Conservation (phyloP, 1,139 yeast species). For the Yamadazyma diospyri region DNA sequence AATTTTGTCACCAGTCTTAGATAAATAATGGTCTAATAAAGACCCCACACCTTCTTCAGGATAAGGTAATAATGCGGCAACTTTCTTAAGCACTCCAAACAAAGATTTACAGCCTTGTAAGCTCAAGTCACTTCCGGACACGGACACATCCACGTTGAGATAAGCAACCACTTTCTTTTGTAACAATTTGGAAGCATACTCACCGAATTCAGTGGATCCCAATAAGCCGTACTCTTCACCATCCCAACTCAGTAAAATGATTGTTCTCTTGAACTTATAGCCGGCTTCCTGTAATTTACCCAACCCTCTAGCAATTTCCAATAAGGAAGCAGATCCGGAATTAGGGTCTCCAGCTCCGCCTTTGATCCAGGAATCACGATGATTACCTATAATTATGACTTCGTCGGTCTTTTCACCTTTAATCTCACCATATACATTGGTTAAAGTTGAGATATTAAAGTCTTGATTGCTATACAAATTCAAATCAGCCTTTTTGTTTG, state of each 20-base stretch:
- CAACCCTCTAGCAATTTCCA: conserved; percentile 45
- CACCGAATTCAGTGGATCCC: conserved; percentile 48
- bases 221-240: conserved; percentile 49
- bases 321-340: conserved; percentile 40
- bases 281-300: conserved; percentile 44
- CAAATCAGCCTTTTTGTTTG: conserved; percentile 45
- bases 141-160: conserved; percentile 41
- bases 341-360: conserved; percentile 52
- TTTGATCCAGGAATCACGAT: conserved; percentile 53
- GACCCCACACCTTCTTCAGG: conserved; percentile 45
- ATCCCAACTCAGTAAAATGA: conserved; percentile 40
- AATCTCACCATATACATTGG: conserved; percentile 46
- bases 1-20: conserved; percentile 27
- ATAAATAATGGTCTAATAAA: conserved; percentile 57
- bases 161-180: conserved; percentile 42
- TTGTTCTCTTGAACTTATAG: conserved; percentile 38
- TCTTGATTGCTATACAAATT: conserved; percentile 42
- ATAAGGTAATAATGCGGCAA: conserved; percentile 36
- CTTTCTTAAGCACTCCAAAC: conserved; percentile 28
- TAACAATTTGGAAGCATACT: conserved; percentile 32
- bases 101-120: conserved; percentile 41
- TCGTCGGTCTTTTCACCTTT: conserved; percentile 40
- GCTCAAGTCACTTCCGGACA: conserved; percentile 29
- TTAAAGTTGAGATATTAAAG: conserved; percentile 40
- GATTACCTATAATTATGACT: conserved; percentile 44